These are phyloP conservation scores for Coniochaeta pulveracea DNA, from an alignment of 2,329 filamentous ascomycete genomes.

Conservation along the genomic window DNA sequence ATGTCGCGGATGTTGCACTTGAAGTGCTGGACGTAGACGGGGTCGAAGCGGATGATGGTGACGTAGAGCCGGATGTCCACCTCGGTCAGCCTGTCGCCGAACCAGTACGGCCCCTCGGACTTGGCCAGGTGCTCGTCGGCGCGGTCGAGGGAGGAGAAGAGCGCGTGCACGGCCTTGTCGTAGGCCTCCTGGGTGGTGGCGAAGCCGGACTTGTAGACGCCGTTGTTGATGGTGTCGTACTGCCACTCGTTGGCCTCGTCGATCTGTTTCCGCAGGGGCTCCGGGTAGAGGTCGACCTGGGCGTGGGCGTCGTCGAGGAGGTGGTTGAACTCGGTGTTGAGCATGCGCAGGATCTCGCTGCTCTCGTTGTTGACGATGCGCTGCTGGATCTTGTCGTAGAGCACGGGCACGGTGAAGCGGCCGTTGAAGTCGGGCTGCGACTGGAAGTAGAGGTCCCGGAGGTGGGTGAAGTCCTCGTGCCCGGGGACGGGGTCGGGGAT, in stretches of 20 bases:
- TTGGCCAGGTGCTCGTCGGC: constrained; percentile 57
- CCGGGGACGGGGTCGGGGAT: constrained; percentile 57
- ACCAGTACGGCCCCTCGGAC: constrained; percentile 54
- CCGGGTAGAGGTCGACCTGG: constrained; percentile 56
- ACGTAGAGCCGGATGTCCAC: constrained; percentile 60
- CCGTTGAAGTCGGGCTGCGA: constrained; percentile 61
- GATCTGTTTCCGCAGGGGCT: constrained; percentile 52
- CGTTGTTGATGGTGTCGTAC: constrained; percentile 63
- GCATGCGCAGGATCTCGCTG: constrained; percentile 85
- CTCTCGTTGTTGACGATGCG: constrained; percentile 87
- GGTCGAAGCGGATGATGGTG: constrained; percentile 17
- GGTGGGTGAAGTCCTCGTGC: constrained; percentile 55
- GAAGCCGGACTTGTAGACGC: constrained; percentile 69
- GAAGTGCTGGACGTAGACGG: constrained; percentile 80
- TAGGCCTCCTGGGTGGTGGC: constrained; percentile 78
- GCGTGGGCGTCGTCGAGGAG: constrained; percentile 49
- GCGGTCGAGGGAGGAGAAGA: constrained; percentile 70
- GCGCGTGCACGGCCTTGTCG: constrained; percentile 54
- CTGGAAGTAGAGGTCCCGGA: constrained; percentile 72
- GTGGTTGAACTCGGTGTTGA: constrained; percentile 71
- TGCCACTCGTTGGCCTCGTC: constrained; percentile 73
- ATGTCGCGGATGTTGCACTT: constrained; percentile 82
- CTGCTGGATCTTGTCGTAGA: constrained; percentile 68
- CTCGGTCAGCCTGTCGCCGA: constrained; percentile 67
- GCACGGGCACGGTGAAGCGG: constrained; percentile 77